phyloP scores from a whole-genome alignment of 768 basidiomycete species.

The Leccinum arenicola region DNA sequence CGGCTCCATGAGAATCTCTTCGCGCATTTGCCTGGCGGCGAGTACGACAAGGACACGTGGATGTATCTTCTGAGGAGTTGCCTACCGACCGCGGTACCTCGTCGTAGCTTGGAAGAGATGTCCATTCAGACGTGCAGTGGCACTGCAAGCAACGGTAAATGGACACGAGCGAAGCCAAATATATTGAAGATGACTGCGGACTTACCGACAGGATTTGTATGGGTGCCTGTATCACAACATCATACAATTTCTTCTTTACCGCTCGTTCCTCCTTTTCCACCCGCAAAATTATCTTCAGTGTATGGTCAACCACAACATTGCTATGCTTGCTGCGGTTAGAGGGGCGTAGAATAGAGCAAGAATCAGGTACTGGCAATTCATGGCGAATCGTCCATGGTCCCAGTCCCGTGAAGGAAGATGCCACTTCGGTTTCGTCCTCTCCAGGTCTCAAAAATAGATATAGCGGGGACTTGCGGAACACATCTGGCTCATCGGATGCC shows the following conservation, averaged over 20 bases:
- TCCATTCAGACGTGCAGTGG: slow-evolving; percentile 79
- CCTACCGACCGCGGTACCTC: slow-evolving; percentile 27
- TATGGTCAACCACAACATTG: slow-evolving; percentile 73
- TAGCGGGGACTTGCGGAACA: slow-evolving; percentile 65
- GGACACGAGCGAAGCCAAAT: not conserved
- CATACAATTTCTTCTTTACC: slow-evolving; percentile 78
- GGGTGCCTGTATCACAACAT: slow-evolving; percentile 83
- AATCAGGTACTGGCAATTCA: slow-evolving; percentile 63
- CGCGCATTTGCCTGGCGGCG: slow-evolving; percentile 13
- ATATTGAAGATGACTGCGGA: slow-evolving; percentile 7
- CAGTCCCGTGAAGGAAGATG: slow-evolving; percentile 63
- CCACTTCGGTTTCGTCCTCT: slow-evolving; percentile 53
- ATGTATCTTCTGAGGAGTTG: slow-evolving; percentile 5
- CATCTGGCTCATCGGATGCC: slow-evolving; percentile 62
- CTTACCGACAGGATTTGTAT: slow-evolving; percentile 85
- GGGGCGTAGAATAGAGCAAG: slow-evolving; percentile 62
- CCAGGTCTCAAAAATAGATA: slow-evolving; percentile 45
- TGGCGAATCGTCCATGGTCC: slow-evolving; percentile 87
- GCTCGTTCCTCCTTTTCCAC: slow-evolving; percentile 73
- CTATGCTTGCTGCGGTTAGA: slow-evolving; percentile 61
- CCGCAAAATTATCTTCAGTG: slow-evolving; percentile 77
- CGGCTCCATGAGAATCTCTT: not conserved
- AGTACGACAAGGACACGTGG: slow-evolving; percentile 45
- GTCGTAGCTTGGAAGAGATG: slow-evolving; percentile 73
- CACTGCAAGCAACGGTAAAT: slow-evolving; percentile 44